Percentiles rank a stretch among this genome's conserved stretches.
Conservation (phyloP, 805 yeast genomes). For the Lachancea mirantina region DNA sequence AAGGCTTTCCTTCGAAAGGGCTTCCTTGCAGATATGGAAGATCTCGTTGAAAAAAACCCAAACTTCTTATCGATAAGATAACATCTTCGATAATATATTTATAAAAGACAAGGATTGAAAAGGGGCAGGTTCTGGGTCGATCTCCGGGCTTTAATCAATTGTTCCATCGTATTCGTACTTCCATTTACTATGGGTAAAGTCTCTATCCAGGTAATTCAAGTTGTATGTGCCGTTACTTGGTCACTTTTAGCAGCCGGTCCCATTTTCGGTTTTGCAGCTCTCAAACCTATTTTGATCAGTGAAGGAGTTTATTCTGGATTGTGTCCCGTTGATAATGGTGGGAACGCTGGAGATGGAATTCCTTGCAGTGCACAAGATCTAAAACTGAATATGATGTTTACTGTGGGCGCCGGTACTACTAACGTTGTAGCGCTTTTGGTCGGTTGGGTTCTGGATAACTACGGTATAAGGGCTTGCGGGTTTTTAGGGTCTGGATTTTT, state of each 20-base stretch:
- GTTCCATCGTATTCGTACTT: too few species aligned
- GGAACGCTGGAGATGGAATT: neutral
- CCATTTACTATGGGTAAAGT: slow-evolving; percentile 4
- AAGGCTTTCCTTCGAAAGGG: too few species aligned
- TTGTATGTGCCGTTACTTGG: slow-evolving; percentile 73
- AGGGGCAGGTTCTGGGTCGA: too few species aligned
- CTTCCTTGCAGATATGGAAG: too few species aligned
- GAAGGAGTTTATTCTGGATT: slow-evolving; percentile 69
- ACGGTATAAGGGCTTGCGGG: slow-evolving; percentile 78
- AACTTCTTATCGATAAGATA: too few species aligned
- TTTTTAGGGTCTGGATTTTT: slow-evolving; percentile 61
- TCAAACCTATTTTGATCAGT: slow-evolving; percentile 70
- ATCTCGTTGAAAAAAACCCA: too few species aligned
- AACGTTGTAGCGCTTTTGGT: slow-evolving; percentile 78
- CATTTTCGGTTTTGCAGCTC: slow-evolving; percentile 91
- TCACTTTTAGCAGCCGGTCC: slow-evolving; percentile 90
- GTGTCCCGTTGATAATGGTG: slow-evolving; percentile 39
- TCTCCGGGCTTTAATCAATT: too few species aligned
- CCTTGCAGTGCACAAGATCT: slow-evolving; percentile 73
- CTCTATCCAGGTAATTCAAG: slow-evolving; percentile 36
- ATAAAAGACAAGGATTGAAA: too few species aligned
- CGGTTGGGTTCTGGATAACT: slow-evolving; percentile 68
- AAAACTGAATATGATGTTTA: slow-evolving; percentile 73
- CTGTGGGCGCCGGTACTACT: slow-evolving; percentile 80
- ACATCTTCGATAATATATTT: too few species aligned